Conservation (phyloP, 495 filamentous ascomycete species). For the Xylaria grammica region DNA sequence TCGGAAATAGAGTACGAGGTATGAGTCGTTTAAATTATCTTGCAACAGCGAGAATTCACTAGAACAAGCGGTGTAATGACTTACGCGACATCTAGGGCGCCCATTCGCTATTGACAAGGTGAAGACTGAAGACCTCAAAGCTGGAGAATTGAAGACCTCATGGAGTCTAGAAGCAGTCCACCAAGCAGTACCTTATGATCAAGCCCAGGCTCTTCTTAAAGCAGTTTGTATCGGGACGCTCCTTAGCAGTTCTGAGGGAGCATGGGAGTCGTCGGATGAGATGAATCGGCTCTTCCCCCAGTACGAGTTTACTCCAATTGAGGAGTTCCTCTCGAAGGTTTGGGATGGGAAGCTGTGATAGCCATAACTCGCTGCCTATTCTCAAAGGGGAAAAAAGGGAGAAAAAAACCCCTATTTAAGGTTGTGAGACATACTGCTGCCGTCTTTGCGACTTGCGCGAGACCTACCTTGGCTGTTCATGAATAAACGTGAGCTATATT, state of each 20-base stretch:
- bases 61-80: background rate
- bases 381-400: no score
- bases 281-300: conserved; percentile 60
- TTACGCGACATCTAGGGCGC: conserved; percentile 29
- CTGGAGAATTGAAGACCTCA: conserved; percentile 48
- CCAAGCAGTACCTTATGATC: conserved; percentile 47
- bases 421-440: no score
- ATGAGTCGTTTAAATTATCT: conserved; percentile 9
- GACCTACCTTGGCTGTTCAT: no score
- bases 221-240: conserved; percentile 46
- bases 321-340: conserved; percentile 52
- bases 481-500: no score
- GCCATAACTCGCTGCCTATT: background rate
- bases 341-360: conserved; percentile 48
- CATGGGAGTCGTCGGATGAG: conserved; percentile 54
- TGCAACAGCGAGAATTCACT: background rate
- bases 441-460: no score
- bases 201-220: conserved; percentile 41
- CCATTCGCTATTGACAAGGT: conserved; percentile 52
- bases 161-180: conserved; percentile 52
- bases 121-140: conserved; percentile 51
- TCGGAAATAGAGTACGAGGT: conserved; percentile 60
- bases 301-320: conserved; percentile 52
- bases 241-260: conserved; percentile 44
- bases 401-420: no score